Conservation (phyloP, 1,284 basidiomycete genomes). For the Microbotryum saponariae region DNA sequence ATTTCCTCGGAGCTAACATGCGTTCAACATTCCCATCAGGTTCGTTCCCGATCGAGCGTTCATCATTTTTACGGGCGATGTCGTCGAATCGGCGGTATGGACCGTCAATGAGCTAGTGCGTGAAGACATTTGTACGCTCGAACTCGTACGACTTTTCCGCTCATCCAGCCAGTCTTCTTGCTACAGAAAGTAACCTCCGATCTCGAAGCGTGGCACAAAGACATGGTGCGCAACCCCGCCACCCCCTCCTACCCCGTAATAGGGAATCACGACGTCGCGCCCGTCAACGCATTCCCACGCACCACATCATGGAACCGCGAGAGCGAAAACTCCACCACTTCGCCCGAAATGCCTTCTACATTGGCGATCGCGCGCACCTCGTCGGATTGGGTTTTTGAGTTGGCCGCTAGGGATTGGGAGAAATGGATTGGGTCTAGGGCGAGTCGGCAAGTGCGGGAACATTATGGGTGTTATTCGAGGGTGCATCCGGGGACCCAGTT, state of each 20-base stretch:
- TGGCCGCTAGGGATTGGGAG: slow-evolving; percentile 29
- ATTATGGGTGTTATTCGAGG: slow-evolving; percentile 31
- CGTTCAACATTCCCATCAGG: not conserved
- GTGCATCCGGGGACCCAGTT: slow-evolving; percentile 28
- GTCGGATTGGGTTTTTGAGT: slow-evolving; percentile 33
- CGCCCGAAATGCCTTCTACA: not conserved
- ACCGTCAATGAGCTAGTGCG: slow-evolving; percentile 34
- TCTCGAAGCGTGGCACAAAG: slow-evolving; percentile 18
- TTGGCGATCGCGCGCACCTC: not conserved
- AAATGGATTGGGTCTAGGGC: slow-evolving; percentile 33
- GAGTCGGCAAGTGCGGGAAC: slow-evolving; percentile 9
- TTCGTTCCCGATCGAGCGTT: slow-evolving; percentile 45
- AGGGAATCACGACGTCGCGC: slow-evolving; percentile 39
- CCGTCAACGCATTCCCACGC: slow-evolving; percentile 38
- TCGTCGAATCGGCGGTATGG: slow-evolving; percentile 49
- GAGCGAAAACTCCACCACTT: slow-evolving; percentile 4
- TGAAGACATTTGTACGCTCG: not conserved
- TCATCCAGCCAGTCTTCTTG: not conserved
- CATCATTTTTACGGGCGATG: slow-evolving; percentile 56
- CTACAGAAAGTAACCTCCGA: slow-evolving; percentile 18
- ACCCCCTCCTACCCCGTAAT: slow-evolving; percentile 35
- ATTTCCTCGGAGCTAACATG: not conserved
- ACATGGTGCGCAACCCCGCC: slow-evolving; percentile 19
- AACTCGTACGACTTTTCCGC: not conserved
- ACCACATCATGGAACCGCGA: slow-evolving; percentile 7